Conservation (phyloP, 805 yeast species). For the Huiozyma naganishii region DNA sequence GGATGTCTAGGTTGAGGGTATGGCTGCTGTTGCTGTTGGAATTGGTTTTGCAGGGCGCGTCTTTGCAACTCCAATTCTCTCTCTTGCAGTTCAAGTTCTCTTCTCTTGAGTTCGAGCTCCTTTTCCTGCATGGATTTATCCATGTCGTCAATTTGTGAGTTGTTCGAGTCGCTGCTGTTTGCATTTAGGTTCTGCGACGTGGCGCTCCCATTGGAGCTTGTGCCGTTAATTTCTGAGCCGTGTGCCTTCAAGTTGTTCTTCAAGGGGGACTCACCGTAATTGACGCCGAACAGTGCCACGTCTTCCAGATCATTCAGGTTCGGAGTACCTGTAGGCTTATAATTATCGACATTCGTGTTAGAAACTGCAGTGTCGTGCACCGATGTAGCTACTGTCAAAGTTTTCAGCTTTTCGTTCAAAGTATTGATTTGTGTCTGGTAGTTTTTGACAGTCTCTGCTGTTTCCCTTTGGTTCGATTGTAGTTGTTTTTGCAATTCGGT, state of each 20-base stretch:
- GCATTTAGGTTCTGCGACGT: slow-evolving; percentile 6
- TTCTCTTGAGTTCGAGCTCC: slow-evolving; percentile 24
- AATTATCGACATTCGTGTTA: slow-evolving; percentile 1
- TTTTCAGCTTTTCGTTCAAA: slow-evolving; percentile 1
- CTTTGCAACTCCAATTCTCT: slow-evolving; percentile 25
- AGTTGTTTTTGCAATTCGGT: slow-evolving; percentile 7
- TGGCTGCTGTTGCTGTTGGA: slow-evolving; percentile 3
- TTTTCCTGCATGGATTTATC: slow-evolving; percentile 19
- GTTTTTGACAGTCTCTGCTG: slow-evolving; percentile 1
- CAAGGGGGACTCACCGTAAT: slow-evolving; percentile 22
- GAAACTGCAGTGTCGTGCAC: background rate
- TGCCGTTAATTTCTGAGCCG: background rate
- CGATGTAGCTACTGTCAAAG: background rate
- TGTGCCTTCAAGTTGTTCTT: slow-evolving; percentile 1
- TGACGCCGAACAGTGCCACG: slow-evolving; percentile 23
- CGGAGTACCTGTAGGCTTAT: slow-evolving; percentile 24
- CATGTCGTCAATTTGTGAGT: slow-evolving; percentile 5
- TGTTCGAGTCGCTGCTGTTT: slow-evolving; percentile 10
- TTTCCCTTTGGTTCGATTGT: slow-evolving; percentile 7
- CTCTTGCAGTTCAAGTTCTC: slow-evolving; percentile 28
- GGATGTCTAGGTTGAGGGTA: slow-evolving; percentile 5
- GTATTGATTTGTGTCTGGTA: slow-evolving; percentile 1
- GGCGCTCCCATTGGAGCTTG: slow-evolving; percentile 1
- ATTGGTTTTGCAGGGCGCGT: slow-evolving; percentile 18
- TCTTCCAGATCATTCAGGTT: slow-evolving; percentile 25